Evolutionary conservation across 306 rosid genomes (phyloP).

Genomic region (Coriaria nepalensis): DNA sequence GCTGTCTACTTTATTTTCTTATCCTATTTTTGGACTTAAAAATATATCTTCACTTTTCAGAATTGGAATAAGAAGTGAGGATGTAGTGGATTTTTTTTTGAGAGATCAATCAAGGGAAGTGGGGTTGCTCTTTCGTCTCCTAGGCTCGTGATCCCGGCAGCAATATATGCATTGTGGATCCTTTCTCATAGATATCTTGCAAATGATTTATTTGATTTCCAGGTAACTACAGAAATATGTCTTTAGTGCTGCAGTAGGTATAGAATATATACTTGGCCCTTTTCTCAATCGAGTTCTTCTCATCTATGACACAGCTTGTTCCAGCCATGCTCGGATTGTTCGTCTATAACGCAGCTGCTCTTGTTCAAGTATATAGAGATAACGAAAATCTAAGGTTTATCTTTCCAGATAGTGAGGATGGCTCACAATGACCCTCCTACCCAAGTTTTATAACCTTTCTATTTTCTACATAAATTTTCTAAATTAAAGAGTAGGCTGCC

Average conservation of each 20-base stretch:
- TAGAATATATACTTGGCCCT: neutral
- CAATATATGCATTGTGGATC: slow-evolving; percentile 65
- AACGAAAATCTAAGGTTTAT: slow-evolving; percentile 53
- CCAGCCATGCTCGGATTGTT: slow-evolving; percentile 96
- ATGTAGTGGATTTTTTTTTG: slow-evolving; percentile 49
- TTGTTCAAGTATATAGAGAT: slow-evolving; percentile 86
- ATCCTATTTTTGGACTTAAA: neutral
- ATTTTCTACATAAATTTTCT: too few species aligned
- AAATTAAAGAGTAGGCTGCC: too few species aligned
- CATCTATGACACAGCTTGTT: slow-evolving; percentile 42
- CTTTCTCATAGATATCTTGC: slow-evolving; percentile 48
- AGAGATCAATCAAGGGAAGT: slow-evolving; percentile 59
- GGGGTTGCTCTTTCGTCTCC: slow-evolving; percentile 83
- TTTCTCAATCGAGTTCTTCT: neutral
- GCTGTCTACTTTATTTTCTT: slow-evolving; percentile 7
- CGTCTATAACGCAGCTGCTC: slow-evolving; percentile 81
- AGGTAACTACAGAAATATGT: slow-evolving; percentile 26
- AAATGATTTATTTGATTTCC: slow-evolving; percentile 66
- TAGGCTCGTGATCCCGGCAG: slow-evolving; percentile 81
- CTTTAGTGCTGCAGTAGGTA: neutral
- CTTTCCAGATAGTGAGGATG: slow-evolving; percentile 48
- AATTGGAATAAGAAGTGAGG: slow-evolving; percentile 88
- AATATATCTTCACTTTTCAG: slow-evolving; percentile 17
- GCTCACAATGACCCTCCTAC: slow-evolving; percentile 14
- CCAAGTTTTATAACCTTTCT: too few species aligned